Evolutionary conservation across 1,284 basidiomycete species (phyloP), one percentile per base, ranked within the genome.

Genomic region (Cerioporus squamosus): DNA sequence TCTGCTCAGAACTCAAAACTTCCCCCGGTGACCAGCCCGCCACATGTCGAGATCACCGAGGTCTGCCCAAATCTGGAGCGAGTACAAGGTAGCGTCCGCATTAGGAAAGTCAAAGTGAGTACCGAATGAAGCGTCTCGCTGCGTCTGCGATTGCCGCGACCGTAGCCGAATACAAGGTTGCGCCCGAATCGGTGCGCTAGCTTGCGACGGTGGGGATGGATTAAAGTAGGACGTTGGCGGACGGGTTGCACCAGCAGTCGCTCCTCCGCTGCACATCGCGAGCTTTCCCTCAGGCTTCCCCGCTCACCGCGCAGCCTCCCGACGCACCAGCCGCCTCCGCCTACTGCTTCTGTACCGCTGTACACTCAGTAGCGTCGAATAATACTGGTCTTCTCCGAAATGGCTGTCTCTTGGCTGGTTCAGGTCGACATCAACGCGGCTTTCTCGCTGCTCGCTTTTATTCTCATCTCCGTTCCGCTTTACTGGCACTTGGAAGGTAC

Each of bases 401-500:
- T 64, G 63, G 53, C 49, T 48, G 20, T 60, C 51, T 55, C 57
- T 51, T 60, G 52, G 51, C 55, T 49, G 55, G 57, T 57, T 55
- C 57, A 63, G 46, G 61, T 57, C 44, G 57, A 63, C 50, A 62
- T 64, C 53, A 46, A 53, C 44, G 63, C 58, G 40, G 57, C 63
- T 46, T 62, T 64, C 51, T 59, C 60, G 51, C 53, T 64, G 45
- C 60, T 64, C 43, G 53, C 47, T 40, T 59, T 57, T 48, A 45
- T 60, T 49, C 51, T 64, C 46, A 53, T 64, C 43, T 55, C 49
- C 33, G 77, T 88, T 42, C 84, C 86, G 0, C 69, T 85, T 5
- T 80, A 82, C 18, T 86, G 85, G 82, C 88, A 90, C 68, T 72
- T 84, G 60, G 76, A 83, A 75, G 75, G 79, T 80, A 66, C 57